Conservation (phyloP, 1,284 basidiomycete species). For the Microstroma glucosiphilum region DNA sequence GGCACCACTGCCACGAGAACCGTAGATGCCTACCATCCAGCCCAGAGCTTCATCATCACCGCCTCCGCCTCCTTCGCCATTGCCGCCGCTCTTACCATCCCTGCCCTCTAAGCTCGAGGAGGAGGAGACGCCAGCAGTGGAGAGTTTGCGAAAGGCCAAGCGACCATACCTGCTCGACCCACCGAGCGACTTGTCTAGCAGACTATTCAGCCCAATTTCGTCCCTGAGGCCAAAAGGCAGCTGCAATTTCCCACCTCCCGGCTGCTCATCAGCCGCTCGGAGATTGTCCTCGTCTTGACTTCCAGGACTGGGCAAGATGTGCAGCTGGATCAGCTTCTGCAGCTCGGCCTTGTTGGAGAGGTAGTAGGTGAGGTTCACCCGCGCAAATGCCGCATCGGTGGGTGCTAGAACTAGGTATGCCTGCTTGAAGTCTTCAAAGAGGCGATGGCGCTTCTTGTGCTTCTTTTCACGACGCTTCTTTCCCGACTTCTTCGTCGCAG, state of each 20-base stretch:
- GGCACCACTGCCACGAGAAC: conserved; percentile 61
- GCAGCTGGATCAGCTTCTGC: conserved; percentile 70
- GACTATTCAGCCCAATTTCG: conserved; percentile 22
- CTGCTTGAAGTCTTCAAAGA: conserved; percentile 14
- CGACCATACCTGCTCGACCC: conserved; percentile 33
- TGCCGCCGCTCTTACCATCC: background rate
- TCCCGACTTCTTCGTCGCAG: conserved; percentile 2
- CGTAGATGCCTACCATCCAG: conserved; percentile 82
- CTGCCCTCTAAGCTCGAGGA: no score
- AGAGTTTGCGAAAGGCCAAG: conserved; percentile 24
- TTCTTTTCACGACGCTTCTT: conserved; percentile 10
- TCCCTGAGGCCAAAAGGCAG: conserved; percentile 29
- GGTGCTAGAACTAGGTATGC: conserved; percentile 65
- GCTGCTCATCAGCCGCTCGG: conserved; percentile 17
- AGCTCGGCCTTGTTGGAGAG: conserved; percentile 57
- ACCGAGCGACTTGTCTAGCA: conserved; percentile 33
- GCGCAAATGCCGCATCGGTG: conserved; percentile 82
- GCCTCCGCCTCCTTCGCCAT: background rate
- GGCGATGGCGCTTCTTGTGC: conserved; percentile 12
- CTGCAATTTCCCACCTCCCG: conserved; percentile 18
- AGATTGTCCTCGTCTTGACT: conserved; percentile 30
- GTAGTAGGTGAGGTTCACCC: conserved; percentile 74
- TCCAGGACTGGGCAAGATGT: conserved; percentile 67
- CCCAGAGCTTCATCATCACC: conserved; percentile 52
- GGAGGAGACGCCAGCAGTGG: no score